Conservation (phyloP, 352 stramenopile genomes). For the Phytophthora quininea region DNA sequence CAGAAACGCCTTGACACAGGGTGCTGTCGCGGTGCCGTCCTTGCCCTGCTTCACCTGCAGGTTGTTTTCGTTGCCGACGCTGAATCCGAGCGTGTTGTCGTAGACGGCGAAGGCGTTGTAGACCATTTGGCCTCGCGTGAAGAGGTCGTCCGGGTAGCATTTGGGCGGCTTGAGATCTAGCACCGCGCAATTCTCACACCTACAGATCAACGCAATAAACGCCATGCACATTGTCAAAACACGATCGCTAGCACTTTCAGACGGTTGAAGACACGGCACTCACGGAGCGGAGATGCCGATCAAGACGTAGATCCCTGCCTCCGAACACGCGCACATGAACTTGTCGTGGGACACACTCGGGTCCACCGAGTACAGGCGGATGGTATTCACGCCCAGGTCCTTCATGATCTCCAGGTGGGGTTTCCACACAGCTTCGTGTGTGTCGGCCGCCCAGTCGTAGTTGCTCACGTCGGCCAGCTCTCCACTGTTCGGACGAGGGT, state of each 20-base stretch:
- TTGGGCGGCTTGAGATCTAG: constrained; percentile 42
- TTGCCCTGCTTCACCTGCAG: constrained; percentile 42
- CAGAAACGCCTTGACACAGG: constrained; percentile 75
- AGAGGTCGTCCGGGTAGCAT: constrained; percentile 60
- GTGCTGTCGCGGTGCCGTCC: constrained; percentile 47
- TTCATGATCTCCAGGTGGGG: constrained; percentile 59
- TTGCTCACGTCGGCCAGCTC: constrained; percentile 54
- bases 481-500: constrained; percentile 65
- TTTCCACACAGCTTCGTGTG: constrained; percentile 60
- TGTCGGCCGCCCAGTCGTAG: constrained; percentile 71
- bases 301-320: constrained; percentile 79
- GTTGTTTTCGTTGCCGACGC: constrained; percentile 76
- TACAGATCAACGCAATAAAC: constrained; percentile 2
- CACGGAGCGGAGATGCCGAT: constrained; percentile 67
- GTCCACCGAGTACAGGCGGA: constrained; percentile 73
- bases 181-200: constrained; percentile 51
- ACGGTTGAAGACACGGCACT: background rate
- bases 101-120: constrained; percentile 80
- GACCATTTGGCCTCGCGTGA: constrained; percentile 64
- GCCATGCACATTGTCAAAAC: background rate
- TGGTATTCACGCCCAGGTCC: constrained; percentile 65
- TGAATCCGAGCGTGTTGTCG: constrained; percentile 73
- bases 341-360: constrained; percentile 69
- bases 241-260: background rate
- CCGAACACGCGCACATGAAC: constrained; percentile 75